Evolutionary conservation across 352 stramenopile species (phyloP).

Genomic region (Phytophthora fragariaefolia): DNA sequence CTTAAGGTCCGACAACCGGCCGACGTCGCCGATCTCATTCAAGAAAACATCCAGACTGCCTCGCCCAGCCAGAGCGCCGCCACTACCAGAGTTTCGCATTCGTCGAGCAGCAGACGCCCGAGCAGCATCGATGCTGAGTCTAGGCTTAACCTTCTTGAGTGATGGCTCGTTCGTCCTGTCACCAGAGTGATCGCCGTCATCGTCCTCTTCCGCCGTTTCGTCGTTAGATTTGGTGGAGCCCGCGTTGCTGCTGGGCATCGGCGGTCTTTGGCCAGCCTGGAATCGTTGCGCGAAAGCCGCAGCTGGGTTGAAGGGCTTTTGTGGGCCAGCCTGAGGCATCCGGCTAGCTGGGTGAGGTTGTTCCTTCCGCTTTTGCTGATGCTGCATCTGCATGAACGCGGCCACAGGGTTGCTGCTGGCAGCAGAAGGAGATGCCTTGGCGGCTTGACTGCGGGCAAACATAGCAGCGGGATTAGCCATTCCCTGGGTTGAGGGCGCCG

Average conservation of each 20-base stretch:
- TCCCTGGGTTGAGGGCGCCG: constrained; percentile 14
- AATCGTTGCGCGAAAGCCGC: constrained; percentile 66
- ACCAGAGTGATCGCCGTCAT: constrained; percentile 44
- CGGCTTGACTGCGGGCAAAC: constrained; percentile 58
- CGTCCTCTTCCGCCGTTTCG: constrained; percentile 43
- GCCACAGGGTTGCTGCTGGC: constrained; percentile 52
- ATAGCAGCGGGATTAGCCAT: constrained; percentile 62
- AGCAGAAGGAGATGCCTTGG: constrained; percentile 27
- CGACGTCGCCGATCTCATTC: constrained; percentile 82
- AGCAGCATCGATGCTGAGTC: constrained; percentile 79
- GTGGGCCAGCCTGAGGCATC: constrained; percentile 18
- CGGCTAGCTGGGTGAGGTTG: constrained; percentile 18
- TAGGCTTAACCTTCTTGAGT: constrained; percentile 79
- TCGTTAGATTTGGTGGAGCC: constrained; percentile 47
- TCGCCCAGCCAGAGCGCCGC: constrained; percentile 55
- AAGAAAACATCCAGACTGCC: constrained; percentile 80
- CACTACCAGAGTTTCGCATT: constrained; percentile 67
- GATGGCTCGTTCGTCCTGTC: constrained; percentile 56
- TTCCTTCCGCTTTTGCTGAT: constrained; percentile 43
- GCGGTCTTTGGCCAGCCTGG: constrained; percentile 50
- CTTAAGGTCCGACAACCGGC: constrained; percentile 84
- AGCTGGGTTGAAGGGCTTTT: constrained; percentile 55
- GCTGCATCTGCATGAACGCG: constrained; percentile 64
- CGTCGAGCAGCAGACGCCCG: constrained; percentile 70
- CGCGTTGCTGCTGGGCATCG: constrained; percentile 39